Conservation (phyloP, 192 early-diverging fungal genomes). For the Diversispora epigaea region DNA sequence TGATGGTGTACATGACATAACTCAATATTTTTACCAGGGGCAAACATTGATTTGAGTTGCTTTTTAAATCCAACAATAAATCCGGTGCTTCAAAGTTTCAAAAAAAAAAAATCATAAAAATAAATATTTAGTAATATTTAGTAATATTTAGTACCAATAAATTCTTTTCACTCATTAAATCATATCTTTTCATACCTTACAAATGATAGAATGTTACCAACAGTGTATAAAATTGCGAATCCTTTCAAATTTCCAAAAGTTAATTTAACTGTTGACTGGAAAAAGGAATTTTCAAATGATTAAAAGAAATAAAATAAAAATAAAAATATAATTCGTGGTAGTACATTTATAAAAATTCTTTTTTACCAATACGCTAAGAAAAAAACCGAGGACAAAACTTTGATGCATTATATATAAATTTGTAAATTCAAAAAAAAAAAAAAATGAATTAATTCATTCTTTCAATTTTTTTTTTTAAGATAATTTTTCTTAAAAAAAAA, state of each 20-base stretch:
- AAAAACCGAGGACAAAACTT: conserved; percentile 82
- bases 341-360: background rate
- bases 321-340: background rate
- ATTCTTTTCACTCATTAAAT: conserved; percentile 4
- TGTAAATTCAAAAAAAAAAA: background rate
- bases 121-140: background rate
- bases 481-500: background rate
- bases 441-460: background rate
- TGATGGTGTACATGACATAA: background rate
- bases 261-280: conserved; percentile 61
- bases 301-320: background rate
- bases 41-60: conserved; percentile 85
- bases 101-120: conserved; percentile 10
- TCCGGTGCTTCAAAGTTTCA: conserved; percentile 60
- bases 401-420: background rate
- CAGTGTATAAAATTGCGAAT: conserved; percentile 89
- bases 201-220: conserved; percentile 87
- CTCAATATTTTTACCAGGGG: conserved; percentile 46
- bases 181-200: conserved; percentile 47
- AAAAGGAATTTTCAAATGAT: too few species aligned
- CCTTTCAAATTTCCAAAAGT: conserved; percentile 57
- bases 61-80: conserved; percentile 86
- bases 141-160: too few species aligned
- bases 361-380: conserved; percentile 73
- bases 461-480: background rate